Conservation (phyloP, 768 basidiomycete species). For the Chalciporus pseudorubinellus region DNA sequence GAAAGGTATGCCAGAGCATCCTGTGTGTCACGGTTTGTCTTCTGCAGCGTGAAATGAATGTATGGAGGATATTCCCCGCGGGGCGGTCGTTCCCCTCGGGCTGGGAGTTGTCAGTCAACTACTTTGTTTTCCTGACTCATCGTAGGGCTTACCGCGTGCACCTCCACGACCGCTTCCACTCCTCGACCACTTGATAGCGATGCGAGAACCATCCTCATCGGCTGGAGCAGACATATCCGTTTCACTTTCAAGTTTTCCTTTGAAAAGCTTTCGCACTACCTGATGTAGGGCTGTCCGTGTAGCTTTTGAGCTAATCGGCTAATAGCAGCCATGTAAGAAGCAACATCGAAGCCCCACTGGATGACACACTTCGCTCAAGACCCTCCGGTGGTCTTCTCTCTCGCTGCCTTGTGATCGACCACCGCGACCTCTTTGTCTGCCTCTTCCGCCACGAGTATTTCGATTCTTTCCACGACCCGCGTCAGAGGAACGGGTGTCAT, state of each 20-base stretch:
- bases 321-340: slow-evolving; percentile 14
- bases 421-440: slow-evolving; percentile 45
- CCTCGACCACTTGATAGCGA: slow-evolving; percentile 77
- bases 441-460: slow-evolving; percentile 39
- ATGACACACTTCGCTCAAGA: slow-evolving; percentile 74
- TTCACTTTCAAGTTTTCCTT: slow-evolving; percentile 81
- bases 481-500: slow-evolving; percentile 24
- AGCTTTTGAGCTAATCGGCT: slow-evolving; percentile 84
- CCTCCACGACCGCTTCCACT: slow-evolving; percentile 47
- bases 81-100: slow-evolving; percentile 43
- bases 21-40: slow-evolving; percentile 96
- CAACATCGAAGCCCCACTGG: slow-evolving; percentile 9
- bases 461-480: slow-evolving; percentile 41
- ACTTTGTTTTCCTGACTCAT: no score
- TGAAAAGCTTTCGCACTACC: slow-evolving; percentile 74
- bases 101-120: slow-evolving; percentile 12
- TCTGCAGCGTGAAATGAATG: slow-evolving; percentile 95
- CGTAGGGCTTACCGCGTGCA: slow-evolving; percentile 32
- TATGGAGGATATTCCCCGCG: slow-evolving; percentile 78
- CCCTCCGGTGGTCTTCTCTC: slow-evolving; percentile 67
- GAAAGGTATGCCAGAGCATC: slow-evolving; percentile 84
- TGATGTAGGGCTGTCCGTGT: slow-evolving; percentile 82
- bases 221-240: slow-evolving; percentile 53
- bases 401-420: slow-evolving; percentile 38
- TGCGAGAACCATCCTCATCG: slow-evolving; percentile 67